A percentile compares a stretch with the other conserved stretches of the same genome.
Evolutionary conservation across 129 eudicot genomes (phyloP).

Genomic region (Centella asiatica): DNA sequence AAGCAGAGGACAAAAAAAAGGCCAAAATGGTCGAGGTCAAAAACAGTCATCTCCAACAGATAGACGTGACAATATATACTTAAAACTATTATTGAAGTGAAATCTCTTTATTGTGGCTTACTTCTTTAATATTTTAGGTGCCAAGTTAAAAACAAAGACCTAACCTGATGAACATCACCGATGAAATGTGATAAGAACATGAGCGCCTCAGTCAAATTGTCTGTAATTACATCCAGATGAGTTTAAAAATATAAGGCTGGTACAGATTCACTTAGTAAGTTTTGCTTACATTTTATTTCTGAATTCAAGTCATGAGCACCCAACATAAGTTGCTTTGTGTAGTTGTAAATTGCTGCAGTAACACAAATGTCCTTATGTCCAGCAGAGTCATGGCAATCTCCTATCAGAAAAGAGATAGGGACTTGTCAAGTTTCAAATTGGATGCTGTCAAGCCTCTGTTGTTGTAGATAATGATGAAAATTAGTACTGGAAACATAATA

Average conservation of each 20-base stretch:
- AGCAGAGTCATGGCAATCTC: slow-evolving; percentile 89
- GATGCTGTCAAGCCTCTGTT: background rate
- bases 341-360: slow-evolving; percentile 95
- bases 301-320: slow-evolving; percentile 40
- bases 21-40: no score
- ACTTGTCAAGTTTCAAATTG: background rate
- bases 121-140: background rate
- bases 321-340: slow-evolving; percentile 64
- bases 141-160: slow-evolving; percentile 19
- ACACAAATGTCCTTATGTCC: slow-evolving; percentile 80
- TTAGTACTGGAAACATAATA: background rate
- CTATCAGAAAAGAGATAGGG: slow-evolving; percentile 24
- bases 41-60: no score
- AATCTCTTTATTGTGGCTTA: background rate
- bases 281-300: slow-evolving; percentile 30
- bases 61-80: no score
- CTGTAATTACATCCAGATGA: slow-evolving; percentile 33
- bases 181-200: slow-evolving; percentile 93
- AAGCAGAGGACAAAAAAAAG: no score
- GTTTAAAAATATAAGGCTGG: slow-evolving; percentile 15
- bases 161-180: slow-evolving; percentile 97
- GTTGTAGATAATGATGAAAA: background rate
- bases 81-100: background rate
- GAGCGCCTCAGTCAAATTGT: slow-evolving; percentile 95
- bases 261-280: background rate